A percentile compares a stretch with the other conserved stretches of the same genome.
phyloP scores from a whole-genome alignment of 805 yeast genomes.

The Metschnikowia sp. region DNA sequence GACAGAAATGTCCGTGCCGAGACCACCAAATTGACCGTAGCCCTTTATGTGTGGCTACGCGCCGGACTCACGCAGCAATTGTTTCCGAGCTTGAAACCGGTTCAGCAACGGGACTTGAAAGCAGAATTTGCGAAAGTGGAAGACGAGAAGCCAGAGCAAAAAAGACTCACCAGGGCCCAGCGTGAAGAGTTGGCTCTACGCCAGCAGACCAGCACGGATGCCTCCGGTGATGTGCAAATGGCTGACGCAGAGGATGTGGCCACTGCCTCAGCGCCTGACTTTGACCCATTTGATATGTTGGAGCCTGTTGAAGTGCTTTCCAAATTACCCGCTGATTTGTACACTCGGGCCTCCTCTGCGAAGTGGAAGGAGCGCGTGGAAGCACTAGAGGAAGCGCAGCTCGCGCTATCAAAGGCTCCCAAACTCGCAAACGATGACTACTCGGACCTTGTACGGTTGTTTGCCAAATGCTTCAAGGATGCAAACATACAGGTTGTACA shows the following conservation, averaged over 20 bases:
- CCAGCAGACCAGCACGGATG: conserved; percentile 14
- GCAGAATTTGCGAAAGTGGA: conserved; percentile 58
- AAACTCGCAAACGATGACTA: conserved; percentile 63
- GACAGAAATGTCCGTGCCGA: conserved; percentile 84
- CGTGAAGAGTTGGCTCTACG: conserved; percentile 37
- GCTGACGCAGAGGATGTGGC: conserved; percentile 19
- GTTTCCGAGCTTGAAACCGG: conserved; percentile 77
- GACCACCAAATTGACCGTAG: conserved; percentile 65
- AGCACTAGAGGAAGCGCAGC: conserved; percentile 61
- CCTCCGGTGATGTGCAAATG: conserved; percentile 28
- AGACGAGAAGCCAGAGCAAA: conserved; percentile 44
- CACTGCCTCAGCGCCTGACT: conserved; percentile 6
- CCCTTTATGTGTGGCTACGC: conserved; percentile 73
- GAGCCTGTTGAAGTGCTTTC: conserved; percentile 67
- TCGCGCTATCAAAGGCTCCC: conserved; percentile 49
- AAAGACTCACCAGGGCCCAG: conserved; percentile 54
- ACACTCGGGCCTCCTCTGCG: conserved; percentile 50
- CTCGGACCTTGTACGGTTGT: conserved; percentile 52
- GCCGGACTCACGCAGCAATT: conserved; percentile 53
- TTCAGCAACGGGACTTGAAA: conserved; percentile 81
- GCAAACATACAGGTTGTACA: conserved; percentile 87
- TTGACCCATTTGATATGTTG: conserved; percentile 69
- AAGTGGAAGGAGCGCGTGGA: conserved; percentile 95
- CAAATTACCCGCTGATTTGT: conserved; percentile 63
- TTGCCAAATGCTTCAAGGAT: conserved; percentile 78